Base-by-base conservation (phyloP, 225 moss, liverwort and hornwort genomes). In the Rhytidiadelphus loreus region DNA sequence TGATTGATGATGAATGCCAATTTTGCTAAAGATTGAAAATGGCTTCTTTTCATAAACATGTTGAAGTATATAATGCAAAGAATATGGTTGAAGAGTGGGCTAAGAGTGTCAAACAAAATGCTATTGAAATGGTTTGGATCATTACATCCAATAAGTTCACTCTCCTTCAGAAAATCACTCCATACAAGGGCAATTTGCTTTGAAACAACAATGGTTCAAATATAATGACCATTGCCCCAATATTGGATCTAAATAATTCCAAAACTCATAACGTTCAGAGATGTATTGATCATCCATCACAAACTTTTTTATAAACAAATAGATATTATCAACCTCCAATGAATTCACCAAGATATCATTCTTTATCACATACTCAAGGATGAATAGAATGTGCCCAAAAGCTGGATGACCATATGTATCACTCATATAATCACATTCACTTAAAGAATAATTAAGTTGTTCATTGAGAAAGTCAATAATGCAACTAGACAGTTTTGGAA, bases 161-260 rank as follows among this genome's bases (percentile, higher is more conserved):
- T 33, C 33, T 46, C 13, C 72, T 3, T 16, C 1, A 0, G 6
- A 8, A 43, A 3, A 19, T 4, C 1, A 30, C 4, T 30, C 14
- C 7, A 5, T 8, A 33, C 11, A 50, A 21, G 4, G 0, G 8
- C 22, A 50, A 8, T 8, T 39, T 26, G 0, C 13, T 12, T 11
- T 2, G 3, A 30, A 75, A 17, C 72, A 46, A 28, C 72, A 72
- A 28, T 5, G 44, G 17, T 46, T 16, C 29, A 72, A 29, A 44
- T 18, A 16, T 4, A 0, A 29, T 29, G 44, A 28, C 72, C 29
- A 72, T 72, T 72, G 17, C 6, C 6, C 0, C 29, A 44, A 44
- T 29, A 72, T 0, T 0, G 6, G 18, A 11, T 72, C 28, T 28
- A 61, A 13, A 29, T 8, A 3, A 5, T 14, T 7, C 1, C 14